These are phyloP conservation scores for Diplogelasinospora grovesii DNA, from an alignment of 495 filamentous ascomycete genomes.

Conservation along the genomic window DNA sequence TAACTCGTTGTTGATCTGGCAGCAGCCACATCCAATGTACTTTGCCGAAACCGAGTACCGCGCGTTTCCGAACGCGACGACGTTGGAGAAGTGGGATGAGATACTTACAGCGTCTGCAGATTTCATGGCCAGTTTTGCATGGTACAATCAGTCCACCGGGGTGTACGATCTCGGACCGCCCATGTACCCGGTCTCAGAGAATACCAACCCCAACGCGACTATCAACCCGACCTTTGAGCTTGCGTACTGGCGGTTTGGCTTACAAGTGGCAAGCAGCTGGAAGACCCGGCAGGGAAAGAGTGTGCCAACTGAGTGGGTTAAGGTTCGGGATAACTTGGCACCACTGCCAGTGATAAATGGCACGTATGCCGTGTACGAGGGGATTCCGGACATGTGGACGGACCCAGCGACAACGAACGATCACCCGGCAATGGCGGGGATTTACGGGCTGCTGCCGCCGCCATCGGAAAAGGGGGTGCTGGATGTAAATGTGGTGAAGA, in stretches of 20 bases:
- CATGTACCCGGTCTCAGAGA: slow-evolving; percentile 48
- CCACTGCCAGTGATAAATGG: slow-evolving; percentile 38
- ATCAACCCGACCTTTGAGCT: slow-evolving; percentile 47
- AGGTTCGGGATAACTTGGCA: slow-evolving; percentile 38
- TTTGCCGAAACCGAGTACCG: slow-evolving; percentile 48
- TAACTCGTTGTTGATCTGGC: slow-evolving; percentile 49
- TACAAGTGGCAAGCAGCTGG: slow-evolving; percentile 37
- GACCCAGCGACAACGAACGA: slow-evolving; percentile 37
- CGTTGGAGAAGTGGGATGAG: slow-evolving; percentile 39
- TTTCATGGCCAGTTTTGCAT: slow-evolving; percentile 47
- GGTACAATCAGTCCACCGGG: slow-evolving; percentile 35
- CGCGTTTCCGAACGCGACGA: slow-evolving; percentile 28
- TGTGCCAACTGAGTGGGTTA: slow-evolving; percentile 32
- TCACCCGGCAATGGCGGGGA: slow-evolving; percentile 45
- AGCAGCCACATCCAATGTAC: slow-evolving; percentile 48
- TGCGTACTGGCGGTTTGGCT: slow-evolving; percentile 47
- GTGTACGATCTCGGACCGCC: slow-evolving; percentile 47
- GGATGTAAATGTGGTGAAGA: slow-evolving; percentile 32
- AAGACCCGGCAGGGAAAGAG: slow-evolving; percentile 29
- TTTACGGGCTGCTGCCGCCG: slow-evolving; percentile 44
- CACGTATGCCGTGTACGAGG: slow-evolving; percentile 45
- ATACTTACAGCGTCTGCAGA: slow-evolving; percentile 40
- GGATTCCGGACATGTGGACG: slow-evolving; percentile 44
- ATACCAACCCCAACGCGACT: slow-evolving; percentile 43
- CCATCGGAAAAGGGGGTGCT: slow-evolving; percentile 29